phyloP scores from a whole-genome alignment of 2,329 filamentous ascomycete species.

The Botryosphaeria dothidea region DNA sequence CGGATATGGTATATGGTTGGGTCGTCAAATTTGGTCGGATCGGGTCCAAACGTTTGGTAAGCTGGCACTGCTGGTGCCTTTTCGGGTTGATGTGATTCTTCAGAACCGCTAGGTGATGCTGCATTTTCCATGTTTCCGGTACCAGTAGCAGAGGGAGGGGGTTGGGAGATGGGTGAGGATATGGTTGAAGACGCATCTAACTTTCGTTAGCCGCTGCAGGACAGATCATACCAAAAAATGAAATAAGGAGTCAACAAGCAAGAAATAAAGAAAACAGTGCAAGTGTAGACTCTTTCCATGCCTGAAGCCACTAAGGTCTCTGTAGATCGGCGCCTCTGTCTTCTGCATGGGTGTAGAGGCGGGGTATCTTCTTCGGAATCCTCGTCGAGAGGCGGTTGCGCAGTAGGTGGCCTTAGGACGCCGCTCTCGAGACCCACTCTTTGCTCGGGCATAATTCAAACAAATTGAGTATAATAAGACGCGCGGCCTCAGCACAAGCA shows the following conservation, averaged over 20 bases:
- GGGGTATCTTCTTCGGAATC: too few species aligned
- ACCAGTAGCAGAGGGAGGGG: slow-evolving; percentile 48
- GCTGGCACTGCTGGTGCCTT: slow-evolving; percentile 66
- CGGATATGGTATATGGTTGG: slow-evolving; percentile 94
- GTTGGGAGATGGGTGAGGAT: slow-evolving; percentile 44
- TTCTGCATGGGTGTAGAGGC: too few species aligned
- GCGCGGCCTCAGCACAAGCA: not conserved
- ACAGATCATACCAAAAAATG: not conserved
- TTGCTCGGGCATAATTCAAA: too few species aligned
- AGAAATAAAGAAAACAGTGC: not conserved
- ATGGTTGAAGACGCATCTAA: slow-evolving; percentile 40
- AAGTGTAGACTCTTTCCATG: not conserved
- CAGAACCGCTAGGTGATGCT: slow-evolving; percentile 60
- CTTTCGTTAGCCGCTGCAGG: not conserved
- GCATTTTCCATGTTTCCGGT: slow-evolving; percentile 63
- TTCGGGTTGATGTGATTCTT: slow-evolving; percentile 59
- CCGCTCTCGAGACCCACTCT: too few species aligned
- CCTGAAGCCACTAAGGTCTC: too few species aligned
- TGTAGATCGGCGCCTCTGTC: too few species aligned
- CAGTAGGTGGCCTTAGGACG: too few species aligned
- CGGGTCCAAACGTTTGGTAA: slow-evolving; percentile 86
- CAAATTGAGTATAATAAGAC: too few species aligned
- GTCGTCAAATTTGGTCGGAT: slow-evolving; percentile 87
- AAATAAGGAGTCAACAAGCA: not conserved
- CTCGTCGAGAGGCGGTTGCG: too few species aligned